Base-by-base conservation (phyloP, 108 stramenopile genomes). In the Aureococcus anophagefferens region DNA sequence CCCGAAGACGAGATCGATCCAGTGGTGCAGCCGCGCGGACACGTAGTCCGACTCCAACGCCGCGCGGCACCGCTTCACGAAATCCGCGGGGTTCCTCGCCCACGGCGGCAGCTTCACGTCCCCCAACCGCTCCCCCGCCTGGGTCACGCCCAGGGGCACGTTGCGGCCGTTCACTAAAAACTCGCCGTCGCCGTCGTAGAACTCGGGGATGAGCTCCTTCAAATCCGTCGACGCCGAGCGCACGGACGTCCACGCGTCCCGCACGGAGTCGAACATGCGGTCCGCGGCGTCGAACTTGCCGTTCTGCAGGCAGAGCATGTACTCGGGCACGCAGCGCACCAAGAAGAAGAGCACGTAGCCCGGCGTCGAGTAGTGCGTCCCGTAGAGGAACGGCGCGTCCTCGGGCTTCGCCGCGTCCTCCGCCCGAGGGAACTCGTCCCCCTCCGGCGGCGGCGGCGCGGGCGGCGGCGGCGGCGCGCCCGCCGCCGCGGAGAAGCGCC, bases 1-100 rank as follows among this genome's bases (percentile, higher is more conserved):
- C 29, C 98, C 98, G 76, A 99, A 99, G 35, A 98, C 91, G 62
- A 99, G 84, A 72, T 99, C 98, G 68, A 99, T 96, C 98, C 98
- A 99, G 68, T 79, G 66, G 29, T 96, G 96, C 31, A 99, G 77
- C 66, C 84, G 82, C 67, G 67, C 67, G 0, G 90, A 87, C 45
- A 92, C 93, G 68, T 90, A 76, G 18, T 93, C 89, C 29, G 91
- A 95, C 78, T 99, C 98, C 30, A 99, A 82, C 5, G 98, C 98
- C 62, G 83, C 80, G 21, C 90, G 78, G 82, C 91, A 88, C 68
- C 88, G 88, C 59, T 78, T 78, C 16, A 99, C 72, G 74, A 96
- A 99, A 69, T 96, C 91, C 33, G 89, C 83, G 18, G 94, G 84
- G 21, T 87, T 87, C 68, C 81, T 81, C 25, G 94, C 92, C 93